Evolutionary conservation across 345 rosid species (phyloP).

Genomic region (Boechera divaricarpa): DNA sequence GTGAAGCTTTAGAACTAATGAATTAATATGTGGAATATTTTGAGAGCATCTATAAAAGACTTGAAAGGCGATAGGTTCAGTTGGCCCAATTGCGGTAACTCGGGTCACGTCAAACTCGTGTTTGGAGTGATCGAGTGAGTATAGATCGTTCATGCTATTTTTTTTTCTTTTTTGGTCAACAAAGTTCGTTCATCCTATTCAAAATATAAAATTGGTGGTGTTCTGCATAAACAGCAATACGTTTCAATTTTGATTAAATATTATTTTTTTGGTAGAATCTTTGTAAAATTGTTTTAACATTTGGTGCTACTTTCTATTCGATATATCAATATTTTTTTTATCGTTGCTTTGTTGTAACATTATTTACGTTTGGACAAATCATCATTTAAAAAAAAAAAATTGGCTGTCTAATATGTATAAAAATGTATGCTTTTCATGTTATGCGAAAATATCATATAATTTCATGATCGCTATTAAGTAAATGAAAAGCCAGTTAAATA

Average conservation of each 20-base stretch:
- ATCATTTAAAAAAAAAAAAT: too few relatives aligned
- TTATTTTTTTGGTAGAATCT: neutral
- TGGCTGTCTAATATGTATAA: too few relatives aligned
- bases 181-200: neutral
- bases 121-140: neutral
- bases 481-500: neutral
- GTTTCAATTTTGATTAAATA: neutral
- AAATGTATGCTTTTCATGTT: neutral
- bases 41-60: slow-evolving; percentile 33
- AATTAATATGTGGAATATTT: neutral
- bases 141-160: too few relatives aligned
- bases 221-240: neutral
- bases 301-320: neutral
- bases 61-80: slow-evolving; percentile 21
- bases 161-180: too few relatives aligned
- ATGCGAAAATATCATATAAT: neutral
- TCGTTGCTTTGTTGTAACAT: too few relatives aligned
- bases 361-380: too few relatives aligned
- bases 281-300: neutral
- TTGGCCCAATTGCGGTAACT: slow-evolving; percentile 18
- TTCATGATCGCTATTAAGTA: neutral
- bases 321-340: neutral
- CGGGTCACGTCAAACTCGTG: slow-evolving; percentile 26
- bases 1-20: slow-evolving; percentile 25
- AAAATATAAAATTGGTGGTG: neutral